These are phyloP conservation scores for Anacardium occidentale DNA, from an alignment of 345 rosid genomes.

Conservation along the genomic window DNA sequence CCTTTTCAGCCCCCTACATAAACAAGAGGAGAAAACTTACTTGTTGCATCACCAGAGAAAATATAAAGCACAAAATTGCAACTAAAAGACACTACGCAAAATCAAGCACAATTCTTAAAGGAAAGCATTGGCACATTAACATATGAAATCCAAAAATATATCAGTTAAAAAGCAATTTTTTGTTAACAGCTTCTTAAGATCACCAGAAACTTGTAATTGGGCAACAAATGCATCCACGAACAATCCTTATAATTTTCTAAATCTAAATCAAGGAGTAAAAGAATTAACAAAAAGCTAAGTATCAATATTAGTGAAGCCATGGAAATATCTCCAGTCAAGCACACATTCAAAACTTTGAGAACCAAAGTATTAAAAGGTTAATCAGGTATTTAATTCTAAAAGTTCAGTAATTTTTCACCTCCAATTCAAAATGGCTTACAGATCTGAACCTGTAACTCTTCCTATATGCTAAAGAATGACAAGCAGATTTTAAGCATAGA, in stretches of 20 bases:
- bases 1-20: slow-evolving; percentile 55
- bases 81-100: slow-evolving; percentile 1
- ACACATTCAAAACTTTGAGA: slow-evolving; percentile 6
- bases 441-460: slow-evolving; percentile 16
- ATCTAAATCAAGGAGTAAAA: neutral
- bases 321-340: neutral
- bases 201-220: neutral
- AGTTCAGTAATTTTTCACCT: slow-evolving; percentile 13
- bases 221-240: neutral
- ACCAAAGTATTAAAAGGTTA: neutral
- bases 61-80: neutral
- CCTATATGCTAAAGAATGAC: slow-evolving; percentile 20
- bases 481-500: slow-evolving; percentile 8
- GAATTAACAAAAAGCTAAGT: neutral
- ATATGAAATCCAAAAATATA: slow-evolving; percentile 4
- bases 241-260: neutral
- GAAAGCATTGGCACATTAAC: neutral
- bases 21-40: slow-evolving; percentile 10
- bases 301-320: neutral
- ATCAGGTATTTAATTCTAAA: neutral
- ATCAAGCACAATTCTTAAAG: slow-evolving; percentile 1
- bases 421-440: slow-evolving; percentile 2
- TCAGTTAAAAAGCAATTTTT: neutral
- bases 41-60: slow-evolving; percentile 4
- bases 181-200: neutral